Conservation (phyloP, 2,329 filamentous ascomycete genomes). For the Colletotrichum shisoi region DNA sequence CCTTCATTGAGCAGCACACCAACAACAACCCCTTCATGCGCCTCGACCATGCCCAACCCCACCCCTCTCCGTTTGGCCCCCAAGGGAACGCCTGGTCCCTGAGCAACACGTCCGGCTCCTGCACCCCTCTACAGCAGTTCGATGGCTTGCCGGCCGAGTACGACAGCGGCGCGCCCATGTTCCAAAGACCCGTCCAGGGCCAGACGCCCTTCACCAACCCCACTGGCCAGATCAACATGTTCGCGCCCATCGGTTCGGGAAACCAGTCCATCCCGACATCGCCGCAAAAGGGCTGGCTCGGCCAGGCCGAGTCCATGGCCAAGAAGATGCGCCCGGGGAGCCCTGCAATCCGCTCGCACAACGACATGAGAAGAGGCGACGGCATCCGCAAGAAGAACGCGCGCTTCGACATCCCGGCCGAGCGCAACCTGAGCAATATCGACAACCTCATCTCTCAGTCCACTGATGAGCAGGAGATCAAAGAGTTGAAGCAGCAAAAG, state of each 20-base stretch:
- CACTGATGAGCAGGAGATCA: conserved; percentile 90
- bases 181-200: conserved; percentile 61
- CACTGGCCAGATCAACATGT: conserved; percentile 61
- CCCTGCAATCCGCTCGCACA: conserved; percentile 75
- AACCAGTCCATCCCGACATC: conserved; percentile 63
- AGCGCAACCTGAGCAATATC: conserved; percentile 93
- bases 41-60: conserved; percentile 62
- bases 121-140: conserved; percentile 76
- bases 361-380: conserved; percentile 79
- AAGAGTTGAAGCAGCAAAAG: conserved; percentile 98
- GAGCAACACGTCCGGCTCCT: conserved; percentile 71
- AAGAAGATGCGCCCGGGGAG: conserved; percentile 73
- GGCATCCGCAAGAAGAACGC: conserved; percentile 99
- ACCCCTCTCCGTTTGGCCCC: conserved; percentile 53
- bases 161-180: conserved; percentile 62
- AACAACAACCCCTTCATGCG: conserved; percentile 74
- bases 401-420: conserved; percentile 93
- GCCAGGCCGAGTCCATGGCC: conserved; percentile 58
- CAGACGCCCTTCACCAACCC: conserved; percentile 65
- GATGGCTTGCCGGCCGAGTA: conserved; percentile 68
- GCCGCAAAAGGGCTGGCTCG: conserved; percentile 67
- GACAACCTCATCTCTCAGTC: conserved; percentile 89
- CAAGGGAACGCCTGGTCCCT: conserved; percentile 67
- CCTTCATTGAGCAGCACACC: conserved; percentile 64
- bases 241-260: conserved; percentile 58